These are phyloP conservation scores for Xylariaceae sp. DNA, from an alignment of 2,329 filamentous ascomycete genomes.

Conservation along the genomic window DNA sequence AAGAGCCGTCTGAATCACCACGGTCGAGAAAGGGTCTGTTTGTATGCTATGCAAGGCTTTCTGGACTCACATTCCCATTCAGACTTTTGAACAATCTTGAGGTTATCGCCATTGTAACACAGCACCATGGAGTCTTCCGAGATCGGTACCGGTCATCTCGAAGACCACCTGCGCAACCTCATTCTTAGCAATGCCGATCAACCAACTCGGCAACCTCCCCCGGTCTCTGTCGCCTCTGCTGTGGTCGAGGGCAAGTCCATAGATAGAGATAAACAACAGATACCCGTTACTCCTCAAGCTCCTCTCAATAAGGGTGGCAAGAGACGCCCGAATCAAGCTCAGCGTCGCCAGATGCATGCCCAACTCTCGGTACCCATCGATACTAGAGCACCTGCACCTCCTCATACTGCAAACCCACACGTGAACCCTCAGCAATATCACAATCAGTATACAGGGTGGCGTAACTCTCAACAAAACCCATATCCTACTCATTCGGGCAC, in stretches of 20 bases:
- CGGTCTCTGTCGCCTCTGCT: conserved; percentile 21
- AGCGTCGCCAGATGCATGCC: conserved; percentile 64
- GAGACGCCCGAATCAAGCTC: conserved; percentile 65
- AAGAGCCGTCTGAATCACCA: neutral
- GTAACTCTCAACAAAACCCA: conserved; percentile 22
- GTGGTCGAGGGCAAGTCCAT: conserved; percentile 3
- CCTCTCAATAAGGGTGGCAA: conserved; percentile 35
- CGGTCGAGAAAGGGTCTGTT: neutral
- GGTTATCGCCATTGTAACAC: conserved; percentile 11
- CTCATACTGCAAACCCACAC: conserved; percentile 35
- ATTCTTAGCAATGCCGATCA: conserved; percentile 56
- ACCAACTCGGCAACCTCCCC: conserved; percentile 8
- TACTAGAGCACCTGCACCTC: conserved; percentile 35
- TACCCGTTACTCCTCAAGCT: conserved; percentile 9
- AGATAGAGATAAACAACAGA: conserved; percentile 5
- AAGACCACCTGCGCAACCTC: conserved; percentile 61
- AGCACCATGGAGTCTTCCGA: conserved; percentile 28
- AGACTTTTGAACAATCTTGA: conserved; percentile 1
- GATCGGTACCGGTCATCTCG: conserved; percentile 41
- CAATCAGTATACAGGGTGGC: conserved; percentile 28
- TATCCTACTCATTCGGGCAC: conserved; percentile 39
- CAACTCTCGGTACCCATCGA: conserved; percentile 61
- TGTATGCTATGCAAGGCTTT: neutral
- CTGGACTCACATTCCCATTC: neutral
- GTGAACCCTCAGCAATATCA: conserved; percentile 37